These are phyloP conservation scores for Debaryomyces psychrophilus DNA, from an alignment of 1,139 yeast species.

Conservation along the genomic window DNA sequence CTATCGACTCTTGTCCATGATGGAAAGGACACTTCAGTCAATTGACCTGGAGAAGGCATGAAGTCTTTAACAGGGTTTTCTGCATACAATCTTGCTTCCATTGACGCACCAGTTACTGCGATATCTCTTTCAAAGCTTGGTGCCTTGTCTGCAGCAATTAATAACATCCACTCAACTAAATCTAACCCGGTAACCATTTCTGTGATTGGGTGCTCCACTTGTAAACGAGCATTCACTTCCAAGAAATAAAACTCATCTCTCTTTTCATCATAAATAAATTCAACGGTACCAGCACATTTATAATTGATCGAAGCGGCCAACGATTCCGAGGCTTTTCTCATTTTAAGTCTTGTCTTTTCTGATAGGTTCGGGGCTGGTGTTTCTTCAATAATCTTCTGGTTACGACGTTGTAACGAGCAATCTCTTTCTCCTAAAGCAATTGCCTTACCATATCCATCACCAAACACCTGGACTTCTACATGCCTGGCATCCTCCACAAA, in stretches of 20 bases:
- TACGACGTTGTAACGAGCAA: slow-evolving; percentile 95
- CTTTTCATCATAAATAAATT: slow-evolving; percentile 83
- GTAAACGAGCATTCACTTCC: slow-evolving; percentile 95
- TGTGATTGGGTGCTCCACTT: slow-evolving; percentile 97
- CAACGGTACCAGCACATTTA: slow-evolving; percentile 97
- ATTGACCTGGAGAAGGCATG: slow-evolving; percentile 94
- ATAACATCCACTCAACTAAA: slow-evolving; percentile 94
- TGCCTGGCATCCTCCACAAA: slow-evolving; percentile 94
- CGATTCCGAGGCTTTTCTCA: slow-evolving; percentile 85
- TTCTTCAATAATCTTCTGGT: slow-evolving; percentile 94
- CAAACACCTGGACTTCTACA: slow-evolving; percentile 94
- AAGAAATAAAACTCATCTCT: slow-evolving; percentile 90
- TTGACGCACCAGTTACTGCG: slow-evolving; percentile 78
- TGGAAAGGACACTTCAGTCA: slow-evolving; percentile 84
- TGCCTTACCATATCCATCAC: slow-evolving; percentile 91
- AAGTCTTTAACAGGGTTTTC: slow-evolving; percentile 96
- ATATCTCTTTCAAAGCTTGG: slow-evolving; percentile 70
- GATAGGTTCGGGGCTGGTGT: slow-evolving; percentile 97
- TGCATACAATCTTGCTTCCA: slow-evolving; percentile 96
- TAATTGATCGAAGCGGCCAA: slow-evolving; percentile 80
- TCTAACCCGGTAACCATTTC: slow-evolving; percentile 94
- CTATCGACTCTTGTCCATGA: slow-evolving; percentile 90
- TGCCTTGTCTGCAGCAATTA: slow-evolving; percentile 85
- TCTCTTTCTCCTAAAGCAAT: slow-evolving; percentile 96
- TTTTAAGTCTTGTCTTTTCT: slow-evolving; percentile 66